Percentiles rank a stretch among this genome's conserved stretches.
These are phyloP conservation scores for Lithohypha guttulata DNA, from an alignment of 2,329 filamentous ascomycete species.

Conservation along the genomic window DNA sequence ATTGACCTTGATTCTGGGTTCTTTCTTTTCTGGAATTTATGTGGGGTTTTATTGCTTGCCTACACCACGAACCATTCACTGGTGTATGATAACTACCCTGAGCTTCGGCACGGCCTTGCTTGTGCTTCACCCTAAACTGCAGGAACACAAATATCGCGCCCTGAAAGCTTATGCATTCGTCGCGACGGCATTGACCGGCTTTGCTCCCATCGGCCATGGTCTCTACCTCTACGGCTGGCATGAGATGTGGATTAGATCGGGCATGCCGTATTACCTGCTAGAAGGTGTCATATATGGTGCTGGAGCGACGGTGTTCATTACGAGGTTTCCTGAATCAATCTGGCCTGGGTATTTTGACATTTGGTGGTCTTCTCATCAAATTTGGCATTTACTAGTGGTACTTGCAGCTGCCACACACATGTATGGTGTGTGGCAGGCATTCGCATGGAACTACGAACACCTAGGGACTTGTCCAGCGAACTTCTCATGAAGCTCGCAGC, in stretches of 20 bases:
- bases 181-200: slow-evolving; percentile 25
- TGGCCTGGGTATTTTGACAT: slow-evolving; percentile 28
- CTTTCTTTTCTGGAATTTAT: slow-evolving; percentile 28
- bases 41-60: slow-evolving; percentile 29
- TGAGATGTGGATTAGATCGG: slow-evolving; percentile 22
- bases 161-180: slow-evolving; percentile 25
- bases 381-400: slow-evolving; percentile 30
- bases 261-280: slow-evolving; percentile 27
- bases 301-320: slow-evolving; percentile 25
- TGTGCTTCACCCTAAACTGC: slow-evolving; percentile 28
- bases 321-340: slow-evolving; percentile 20
- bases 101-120: slow-evolving; percentile 25
- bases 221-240: slow-evolving; percentile 21
- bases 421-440: slow-evolving; percentile 27
- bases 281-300: slow-evolving; percentile 26
- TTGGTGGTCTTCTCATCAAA: slow-evolving; percentile 26
- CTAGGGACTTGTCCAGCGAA: slow-evolving; percentile 14
- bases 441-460: slow-evolving; percentile 25
- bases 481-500: not conserved
- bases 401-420: slow-evolving; percentile 33
- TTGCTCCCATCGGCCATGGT: slow-evolving; percentile 27
- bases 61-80: slow-evolving; percentile 24
- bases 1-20: slow-evolving; percentile 26
- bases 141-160: slow-evolving; percentile 23
- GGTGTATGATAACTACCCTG: slow-evolving; percentile 28